Conservation (phyloP, 129 eudicot genomes). For the Sambucus nigra region DNA sequence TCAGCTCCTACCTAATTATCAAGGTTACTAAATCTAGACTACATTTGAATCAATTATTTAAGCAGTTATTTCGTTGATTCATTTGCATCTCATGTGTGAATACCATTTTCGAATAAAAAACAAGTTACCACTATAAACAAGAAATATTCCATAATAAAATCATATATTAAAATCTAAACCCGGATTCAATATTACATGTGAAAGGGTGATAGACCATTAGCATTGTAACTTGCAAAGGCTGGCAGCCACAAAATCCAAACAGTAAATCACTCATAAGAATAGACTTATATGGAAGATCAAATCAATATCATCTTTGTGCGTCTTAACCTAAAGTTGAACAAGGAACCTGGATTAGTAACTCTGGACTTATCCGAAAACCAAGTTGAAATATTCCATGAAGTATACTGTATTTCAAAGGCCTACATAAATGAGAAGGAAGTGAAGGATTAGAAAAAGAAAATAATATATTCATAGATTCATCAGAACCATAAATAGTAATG, state of each 20-base stretch:
- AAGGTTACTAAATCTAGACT: too few species aligned
- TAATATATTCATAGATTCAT: conserved; percentile 2
- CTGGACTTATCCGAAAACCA: neutral
- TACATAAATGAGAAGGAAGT: neutral
- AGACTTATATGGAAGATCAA: neutral
- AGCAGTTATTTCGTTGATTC: too few species aligned
- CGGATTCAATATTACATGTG: neutral
- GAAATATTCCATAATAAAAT: too few species aligned
- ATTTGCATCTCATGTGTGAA: too few species aligned
- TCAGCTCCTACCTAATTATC: too few species aligned
- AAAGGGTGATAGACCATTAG: neutral
- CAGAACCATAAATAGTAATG: too few species aligned
- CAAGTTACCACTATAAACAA: too few species aligned
- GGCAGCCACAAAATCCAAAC: neutral
- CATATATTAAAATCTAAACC: too few species aligned
- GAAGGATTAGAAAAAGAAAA: neutral
- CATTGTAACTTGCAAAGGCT: neutral
- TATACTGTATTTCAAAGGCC: neutral
- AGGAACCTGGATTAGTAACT: neutral
- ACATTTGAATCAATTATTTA: too few species aligned
- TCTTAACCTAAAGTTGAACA: neutral
- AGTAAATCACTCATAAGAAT: neutral
- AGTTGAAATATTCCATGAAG: too few species aligned
- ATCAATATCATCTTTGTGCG: neutral
- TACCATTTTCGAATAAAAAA: too few species aligned